Percentiles rank a stretch among this genome's conserved stretches.
phyloP scores from a whole-genome alignment of 2,329 filamentous ascomycete species.

The Fusarium napiforme region DNA sequence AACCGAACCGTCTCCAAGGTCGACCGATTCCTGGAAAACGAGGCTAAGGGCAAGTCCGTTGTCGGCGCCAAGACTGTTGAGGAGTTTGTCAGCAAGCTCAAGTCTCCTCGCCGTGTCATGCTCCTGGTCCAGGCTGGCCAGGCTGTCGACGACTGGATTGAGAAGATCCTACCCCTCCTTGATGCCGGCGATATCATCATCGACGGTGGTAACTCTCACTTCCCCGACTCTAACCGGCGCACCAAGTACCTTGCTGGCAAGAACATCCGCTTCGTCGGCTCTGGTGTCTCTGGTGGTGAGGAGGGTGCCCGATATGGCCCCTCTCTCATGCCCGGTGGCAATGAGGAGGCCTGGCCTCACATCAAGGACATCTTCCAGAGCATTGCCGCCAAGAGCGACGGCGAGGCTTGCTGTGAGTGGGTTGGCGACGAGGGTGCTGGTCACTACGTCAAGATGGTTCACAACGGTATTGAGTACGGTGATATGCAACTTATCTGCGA shows the following conservation, averaged over 20 bases:
- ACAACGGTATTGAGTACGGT: constrained; percentile 99
- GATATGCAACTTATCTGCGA: constrained; percentile 99
- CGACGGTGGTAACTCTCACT: constrained; percentile 98
- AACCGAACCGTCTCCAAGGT: constrained; percentile 99
- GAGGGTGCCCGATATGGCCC: constrained; percentile 98
- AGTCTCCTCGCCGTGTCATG: constrained; percentile 97
- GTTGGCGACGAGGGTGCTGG: constrained; percentile 99
- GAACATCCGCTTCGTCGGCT: constrained; percentile 95
- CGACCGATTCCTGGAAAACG: constrained; percentile 90
- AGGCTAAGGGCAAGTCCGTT: constrained; percentile 95
- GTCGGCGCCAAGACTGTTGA: constrained; percentile 92
- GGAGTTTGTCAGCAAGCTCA: constrained; percentile 96
- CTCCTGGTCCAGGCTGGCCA: constrained; percentile 98
- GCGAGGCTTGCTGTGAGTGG: constrained; percentile 99
- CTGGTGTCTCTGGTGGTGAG: constrained; percentile 98
- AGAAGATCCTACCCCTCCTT: constrained; percentile 86
- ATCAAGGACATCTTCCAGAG: constrained; percentile 99
- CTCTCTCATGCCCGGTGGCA: constrained; percentile 98
- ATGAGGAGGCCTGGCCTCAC: constrained; percentile 96
- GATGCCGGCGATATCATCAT: constrained; percentile 97
- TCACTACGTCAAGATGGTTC: constrained; percentile 99
- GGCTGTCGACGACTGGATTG: constrained; percentile 98
- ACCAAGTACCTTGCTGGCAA: constrained; percentile 87
- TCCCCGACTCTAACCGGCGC: constrained; percentile 98
- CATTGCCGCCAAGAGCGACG: constrained; percentile 97